A percentile compares a stretch with the other conserved stretches of the same genome.
Conservation (phyloP, 768 basidiomycete genomes). For the Thelephora aurantiotincta region DNA sequence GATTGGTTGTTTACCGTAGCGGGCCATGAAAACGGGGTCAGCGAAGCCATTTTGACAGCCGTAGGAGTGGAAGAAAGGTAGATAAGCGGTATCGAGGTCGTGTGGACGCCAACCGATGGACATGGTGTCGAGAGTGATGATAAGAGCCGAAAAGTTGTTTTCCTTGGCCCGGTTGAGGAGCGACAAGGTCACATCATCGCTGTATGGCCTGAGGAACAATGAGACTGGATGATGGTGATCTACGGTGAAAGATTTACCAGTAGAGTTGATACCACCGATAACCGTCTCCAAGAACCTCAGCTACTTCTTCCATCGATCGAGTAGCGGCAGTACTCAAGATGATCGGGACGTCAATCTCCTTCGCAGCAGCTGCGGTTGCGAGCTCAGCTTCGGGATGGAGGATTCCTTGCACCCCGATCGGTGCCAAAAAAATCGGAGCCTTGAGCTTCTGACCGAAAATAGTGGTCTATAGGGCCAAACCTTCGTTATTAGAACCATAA, state of each 20-base stretch:
- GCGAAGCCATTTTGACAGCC: slow-evolving; percentile 55
- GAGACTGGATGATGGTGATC: neutral
- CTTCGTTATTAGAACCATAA: neutral
- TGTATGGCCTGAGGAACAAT: slow-evolving; percentile 38
- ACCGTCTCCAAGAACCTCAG: slow-evolving; percentile 50
- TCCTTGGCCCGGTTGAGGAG: slow-evolving; percentile 52
- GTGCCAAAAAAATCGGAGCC: slow-evolving; percentile 50
- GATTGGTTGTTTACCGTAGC: slow-evolving; percentile 31
- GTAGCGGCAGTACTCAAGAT: slow-evolving; percentile 66
- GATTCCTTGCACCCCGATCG: slow-evolving; percentile 70
- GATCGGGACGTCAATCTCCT: slow-evolving; percentile 46
- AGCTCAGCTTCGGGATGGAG: slow-evolving; percentile 60
- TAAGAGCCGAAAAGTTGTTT: slow-evolving; percentile 51
- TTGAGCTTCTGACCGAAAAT: slow-evolving; percentile 54
- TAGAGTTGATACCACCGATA: slow-evolving; percentile 76
- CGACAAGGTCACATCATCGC: slow-evolving; percentile 46
- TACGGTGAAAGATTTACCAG: slow-evolving; percentile 27
- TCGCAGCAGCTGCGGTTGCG: slow-evolving; percentile 52
- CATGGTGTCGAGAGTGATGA: slow-evolving; percentile 73
- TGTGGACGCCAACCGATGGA: slow-evolving; percentile 63
- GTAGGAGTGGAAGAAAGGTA: slow-evolving; percentile 53
- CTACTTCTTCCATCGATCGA: slow-evolving; percentile 69
- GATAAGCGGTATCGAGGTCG: slow-evolving; percentile 48
- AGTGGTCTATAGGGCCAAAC: slow-evolving; percentile 32
- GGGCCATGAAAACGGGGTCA: slow-evolving; percentile 69